A percentile compares a stretch with the other conserved stretches of the same genome.
Evolutionary conservation across 73 alveolate genomes (phyloP).

Genomic region (Paramecium biaurelia): DNA sequence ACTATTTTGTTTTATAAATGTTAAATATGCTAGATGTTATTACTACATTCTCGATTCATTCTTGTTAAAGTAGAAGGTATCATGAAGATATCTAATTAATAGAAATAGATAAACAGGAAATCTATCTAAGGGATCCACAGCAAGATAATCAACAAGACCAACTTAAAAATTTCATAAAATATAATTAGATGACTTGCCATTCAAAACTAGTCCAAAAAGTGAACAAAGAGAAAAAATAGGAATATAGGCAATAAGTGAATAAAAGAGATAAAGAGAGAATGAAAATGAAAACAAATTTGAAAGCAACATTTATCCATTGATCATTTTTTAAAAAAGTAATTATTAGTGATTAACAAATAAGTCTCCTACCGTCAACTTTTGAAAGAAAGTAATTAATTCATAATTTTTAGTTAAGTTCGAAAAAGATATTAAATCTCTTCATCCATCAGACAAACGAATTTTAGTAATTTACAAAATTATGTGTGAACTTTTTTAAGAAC

Average conservation of each 20-base stretch:
- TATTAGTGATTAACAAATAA: not conserved
- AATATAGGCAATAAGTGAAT: not conserved
- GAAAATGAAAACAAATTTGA: not conserved
- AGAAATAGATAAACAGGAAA: not conserved
- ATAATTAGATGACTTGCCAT: not conserved
- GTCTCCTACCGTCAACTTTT: conserved; percentile 22
- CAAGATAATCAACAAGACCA: not conserved
- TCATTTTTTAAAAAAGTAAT: not conserved
- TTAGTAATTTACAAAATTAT: not conserved
- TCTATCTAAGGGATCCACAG: not conserved
- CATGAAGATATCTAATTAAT: not conserved
- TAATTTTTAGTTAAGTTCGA: not conserved
- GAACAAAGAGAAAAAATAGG: not conserved
- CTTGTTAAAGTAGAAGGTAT: conserved; percentile 7
- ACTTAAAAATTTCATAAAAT: not conserved
- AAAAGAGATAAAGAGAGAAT: not conserved
- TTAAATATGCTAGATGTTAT: not conserved
- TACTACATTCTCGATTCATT: not conserved
- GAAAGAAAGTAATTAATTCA: not conserved
- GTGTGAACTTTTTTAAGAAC: not conserved
- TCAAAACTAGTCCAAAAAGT: not conserved
- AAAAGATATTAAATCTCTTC: not conserved
- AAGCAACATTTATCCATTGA: not conserved
- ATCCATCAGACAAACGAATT: not conserved
- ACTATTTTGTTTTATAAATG: not conserved